Evolutionary conservation across 1,284 basidiomycete species (phyloP), one percentile per base, ranked within the genome.

Genomic region (Phellinidium pouzarii): DNA sequence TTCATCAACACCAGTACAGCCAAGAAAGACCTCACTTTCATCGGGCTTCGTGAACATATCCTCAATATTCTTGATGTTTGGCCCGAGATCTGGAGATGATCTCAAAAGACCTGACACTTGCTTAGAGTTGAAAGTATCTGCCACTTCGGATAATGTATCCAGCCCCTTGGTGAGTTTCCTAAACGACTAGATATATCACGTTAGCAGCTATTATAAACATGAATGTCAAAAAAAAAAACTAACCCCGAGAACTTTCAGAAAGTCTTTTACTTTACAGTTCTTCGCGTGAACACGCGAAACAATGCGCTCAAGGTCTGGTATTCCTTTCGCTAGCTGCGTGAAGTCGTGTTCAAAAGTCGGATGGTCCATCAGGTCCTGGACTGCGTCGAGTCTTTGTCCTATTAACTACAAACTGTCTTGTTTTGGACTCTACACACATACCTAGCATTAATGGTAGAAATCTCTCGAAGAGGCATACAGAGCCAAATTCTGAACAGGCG

Each of bases 401-500:
- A 47, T n/a, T 22, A 44, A 23, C 48, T 47, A 54, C 45, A 41
- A 19, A 17, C 48, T 50, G 36, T 55, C 41, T 41, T 45, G 59
- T 50, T 43, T 46, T 45, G 53, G 52, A 34, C 42, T 11, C 47
- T 40, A 50, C 22, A 26, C 50, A 61, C 68, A 40, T 61, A 90
- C 89, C 92, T 78, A 47, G 88, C 84, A 63, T 94, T 93, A 68
- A 98, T 97, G 37, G 89, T 88, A 12, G 76, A 66, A 23, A 83
- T 80, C 41, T 90, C 80, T 38, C 84, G 79, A 55, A 98, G 70
- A 11, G 94, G 94, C 74, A 87, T 85, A 57, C 91, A 94, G 6
- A 97, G 73, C 94, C 94, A 97, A 57, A 94, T 87, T 44, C 91
- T 81, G 76, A 97, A 96, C 26, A 97, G 74, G 37, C 93, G 80